Evolutionary conservation across 441 rosid genomes (phyloP).

Genomic region (Adansonia madagascariensis): DNA sequence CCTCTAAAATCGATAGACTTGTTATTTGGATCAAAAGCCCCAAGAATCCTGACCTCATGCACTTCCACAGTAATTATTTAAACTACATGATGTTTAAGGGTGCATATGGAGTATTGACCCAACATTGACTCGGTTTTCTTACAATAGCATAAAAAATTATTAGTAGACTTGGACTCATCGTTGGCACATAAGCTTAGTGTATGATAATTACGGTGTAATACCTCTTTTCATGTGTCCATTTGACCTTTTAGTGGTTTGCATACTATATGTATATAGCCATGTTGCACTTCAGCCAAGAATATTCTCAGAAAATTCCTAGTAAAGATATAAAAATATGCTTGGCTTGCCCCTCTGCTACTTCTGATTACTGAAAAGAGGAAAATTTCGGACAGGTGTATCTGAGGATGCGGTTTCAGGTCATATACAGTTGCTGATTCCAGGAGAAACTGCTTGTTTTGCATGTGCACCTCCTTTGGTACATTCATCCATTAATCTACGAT

Average conservation of each 20-base stretch:
- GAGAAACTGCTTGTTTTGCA: conserved; percentile 98
- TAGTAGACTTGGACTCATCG: background rate
- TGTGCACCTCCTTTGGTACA: conserved; percentile 96
- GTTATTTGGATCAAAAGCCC: too few relatives aligned
- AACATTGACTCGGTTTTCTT: too few relatives aligned
- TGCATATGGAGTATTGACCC: too few relatives aligned
- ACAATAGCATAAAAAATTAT: background rate
- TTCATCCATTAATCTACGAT: conserved; percentile 24
- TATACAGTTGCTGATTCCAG: conserved; percentile 89
- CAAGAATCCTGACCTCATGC: too few relatives aligned
- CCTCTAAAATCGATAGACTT: too few relatives aligned
- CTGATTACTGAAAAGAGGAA: conserved; percentile 29
- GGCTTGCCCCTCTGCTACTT: conserved; percentile 3
- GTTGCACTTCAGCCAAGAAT: too few relatives aligned
- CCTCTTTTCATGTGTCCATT: conserved; percentile 11
- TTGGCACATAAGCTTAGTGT: conserved; percentile 17
- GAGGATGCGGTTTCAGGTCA: conserved; percentile 99
- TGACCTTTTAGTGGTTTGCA: too few relatives aligned
- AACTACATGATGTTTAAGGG: too few relatives aligned
- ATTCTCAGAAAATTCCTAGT: too few relatives aligned
- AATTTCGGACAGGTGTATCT: conserved; percentile 75
- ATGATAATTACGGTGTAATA: background rate
- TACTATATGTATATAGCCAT: too few relatives aligned
- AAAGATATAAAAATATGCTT: background rate
- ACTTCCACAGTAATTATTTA: too few relatives aligned